Percentiles rank a stretch among this genome's conserved stretches.
Conservation (phyloP, 306 rosid genomes). For the Argentina anserina region DNA sequence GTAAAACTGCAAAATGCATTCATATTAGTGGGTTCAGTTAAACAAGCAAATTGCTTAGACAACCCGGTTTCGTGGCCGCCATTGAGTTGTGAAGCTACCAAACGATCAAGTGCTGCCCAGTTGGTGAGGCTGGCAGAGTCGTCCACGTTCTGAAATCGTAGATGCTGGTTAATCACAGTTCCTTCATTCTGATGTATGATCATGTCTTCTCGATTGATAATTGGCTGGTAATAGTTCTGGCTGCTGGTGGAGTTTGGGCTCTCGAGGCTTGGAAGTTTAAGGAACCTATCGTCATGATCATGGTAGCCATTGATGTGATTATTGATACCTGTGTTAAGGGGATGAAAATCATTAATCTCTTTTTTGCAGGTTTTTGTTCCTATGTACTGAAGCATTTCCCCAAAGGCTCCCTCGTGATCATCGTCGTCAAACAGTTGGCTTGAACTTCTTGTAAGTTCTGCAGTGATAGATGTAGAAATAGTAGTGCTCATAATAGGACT, state of each 20-base stretch:
- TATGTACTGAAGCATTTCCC: conserved; percentile 69
- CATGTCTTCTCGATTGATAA: conserved; percentile 19
- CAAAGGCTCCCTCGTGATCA: conserved; percentile 59
- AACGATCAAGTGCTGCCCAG: conserved; percentile 80
- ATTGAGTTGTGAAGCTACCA: conserved; percentile 79
- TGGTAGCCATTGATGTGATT: conserved; percentile 9
- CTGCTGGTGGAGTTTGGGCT: conserved; percentile 64
- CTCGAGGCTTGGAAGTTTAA: conserved; percentile 69
- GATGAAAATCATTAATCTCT: conserved; percentile 38
- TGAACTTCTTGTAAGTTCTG: conserved; percentile 36
- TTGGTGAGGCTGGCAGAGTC: conserved; percentile 32
- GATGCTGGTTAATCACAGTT: conserved; percentile 14
- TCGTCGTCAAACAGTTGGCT: conserved; percentile 41
- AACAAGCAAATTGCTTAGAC: conserved; percentile 48
- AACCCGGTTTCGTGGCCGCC: conserved; percentile 41
- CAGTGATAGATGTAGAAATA: conserved; percentile 17
- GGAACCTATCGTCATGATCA: conserved; percentile 41
- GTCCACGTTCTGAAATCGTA: conserved; percentile 28
- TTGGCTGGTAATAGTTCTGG: conserved; percentile 43
- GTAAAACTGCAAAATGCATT: conserved; percentile 22
- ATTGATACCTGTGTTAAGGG: conserved; percentile 19
- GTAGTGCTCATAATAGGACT: conserved; percentile 33
- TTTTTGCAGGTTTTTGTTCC: conserved; percentile 57
- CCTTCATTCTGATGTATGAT: conserved; percentile 9
- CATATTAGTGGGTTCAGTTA: conserved; percentile 35